Evolutionary conservation across 805 yeast species (phyloP).

Genomic region (Yarrowia keelungensis): DNA sequence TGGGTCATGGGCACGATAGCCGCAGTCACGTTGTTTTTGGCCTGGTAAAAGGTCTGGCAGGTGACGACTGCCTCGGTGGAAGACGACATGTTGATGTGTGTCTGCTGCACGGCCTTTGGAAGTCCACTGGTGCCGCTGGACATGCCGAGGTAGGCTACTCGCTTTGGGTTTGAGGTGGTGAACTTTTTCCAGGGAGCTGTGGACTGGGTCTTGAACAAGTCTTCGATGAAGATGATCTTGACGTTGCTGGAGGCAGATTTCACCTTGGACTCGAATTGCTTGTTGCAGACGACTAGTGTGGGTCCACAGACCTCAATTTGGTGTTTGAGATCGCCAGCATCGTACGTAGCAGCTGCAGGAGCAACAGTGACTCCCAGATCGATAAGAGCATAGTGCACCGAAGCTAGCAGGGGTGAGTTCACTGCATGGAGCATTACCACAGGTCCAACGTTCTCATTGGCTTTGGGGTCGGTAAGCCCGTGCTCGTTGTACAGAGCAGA

Average conservation of each 20-base stretch:
- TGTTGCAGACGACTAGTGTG: not conserved
- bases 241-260: constrained; percentile 45
- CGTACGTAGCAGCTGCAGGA: constrained; percentile 8
- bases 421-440: constrained; percentile 2
- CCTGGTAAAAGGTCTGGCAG: constrained; percentile 50
- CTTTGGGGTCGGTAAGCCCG: not conserved
- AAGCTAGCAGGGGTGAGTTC: not conserved
- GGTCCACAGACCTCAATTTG: not conserved
- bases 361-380: constrained; percentile 18
- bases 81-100: constrained; percentile 61
- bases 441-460: not conserved
- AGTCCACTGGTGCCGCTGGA: constrained; percentile 58
- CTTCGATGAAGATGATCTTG: constrained; percentile 10
- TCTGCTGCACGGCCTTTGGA: constrained; percentile 78
- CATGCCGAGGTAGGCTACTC: constrained; percentile 47
- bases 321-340: not conserved
- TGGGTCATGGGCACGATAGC: constrained; percentile 49
- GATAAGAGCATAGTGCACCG: constrained; percentile 8
- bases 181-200: not conserved
- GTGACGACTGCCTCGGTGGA: constrained; percentile 53
- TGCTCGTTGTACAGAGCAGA: constrained; percentile 6
- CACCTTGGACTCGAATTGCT: not conserved
- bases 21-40: constrained; percentile 48
- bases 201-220: not conserved
- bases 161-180: not conserved